Percentiles rank a stretch among this genome's conserved stretches.
Evolutionary conservation across 768 basidiomycete genomes (phyloP).

Genomic region (Rhodosporidiobolus sp.): DNA sequence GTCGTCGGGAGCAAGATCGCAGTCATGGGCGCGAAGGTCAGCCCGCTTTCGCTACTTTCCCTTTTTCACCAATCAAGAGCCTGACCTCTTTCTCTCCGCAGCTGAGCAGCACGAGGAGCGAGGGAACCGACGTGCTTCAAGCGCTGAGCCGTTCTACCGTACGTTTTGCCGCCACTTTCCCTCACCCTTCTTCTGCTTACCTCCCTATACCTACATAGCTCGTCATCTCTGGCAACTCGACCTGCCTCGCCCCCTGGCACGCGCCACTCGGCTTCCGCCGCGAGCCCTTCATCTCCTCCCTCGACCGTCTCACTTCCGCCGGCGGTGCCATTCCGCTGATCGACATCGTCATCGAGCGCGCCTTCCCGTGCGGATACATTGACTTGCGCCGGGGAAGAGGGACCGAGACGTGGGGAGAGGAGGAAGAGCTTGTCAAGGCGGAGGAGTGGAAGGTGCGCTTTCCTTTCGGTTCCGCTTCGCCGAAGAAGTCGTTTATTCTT

Average conservation of each 20-base stretch:
- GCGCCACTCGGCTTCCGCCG: slow-evolving; percentile 74
- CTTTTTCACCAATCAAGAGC: neutral
- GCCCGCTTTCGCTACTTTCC: slow-evolving; percentile 45
- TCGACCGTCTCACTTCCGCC: slow-evolving; percentile 73
- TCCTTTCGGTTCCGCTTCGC: neutral
- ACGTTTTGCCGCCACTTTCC: neutral
- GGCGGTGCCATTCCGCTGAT: slow-evolving; percentile 74
- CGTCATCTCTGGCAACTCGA: slow-evolving; percentile 74
- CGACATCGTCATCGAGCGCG: slow-evolving; percentile 70
- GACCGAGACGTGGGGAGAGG: slow-evolving; percentile 59
- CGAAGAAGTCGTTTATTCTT: neutral
- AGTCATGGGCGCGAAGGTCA: slow-evolving; percentile 72
- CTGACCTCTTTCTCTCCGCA: slow-evolving; percentile 44
- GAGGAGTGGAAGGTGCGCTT: slow-evolving; percentile 30
- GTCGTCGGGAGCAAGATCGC: slow-evolving; percentile 77
- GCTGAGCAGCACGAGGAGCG: slow-evolving; percentile 65
- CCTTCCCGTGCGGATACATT: slow-evolving; percentile 74
- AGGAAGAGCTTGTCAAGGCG: slow-evolving; percentile 14
- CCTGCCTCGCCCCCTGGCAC: slow-evolving; percentile 83
- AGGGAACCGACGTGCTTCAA: slow-evolving; percentile 77
- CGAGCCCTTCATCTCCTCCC: slow-evolving; percentile 64
- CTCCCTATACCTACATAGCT: slow-evolving; percentile 47
- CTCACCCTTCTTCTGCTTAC: neutral
- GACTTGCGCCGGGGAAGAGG: slow-evolving; percentile 60
- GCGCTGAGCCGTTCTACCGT: slow-evolving; percentile 56